Evolutionary conservation across 2,329 filamentous ascomycete species (phyloP), one percentile per base, ranked within the genome.

Genomic region (Stromatinia cepivora): DNA sequence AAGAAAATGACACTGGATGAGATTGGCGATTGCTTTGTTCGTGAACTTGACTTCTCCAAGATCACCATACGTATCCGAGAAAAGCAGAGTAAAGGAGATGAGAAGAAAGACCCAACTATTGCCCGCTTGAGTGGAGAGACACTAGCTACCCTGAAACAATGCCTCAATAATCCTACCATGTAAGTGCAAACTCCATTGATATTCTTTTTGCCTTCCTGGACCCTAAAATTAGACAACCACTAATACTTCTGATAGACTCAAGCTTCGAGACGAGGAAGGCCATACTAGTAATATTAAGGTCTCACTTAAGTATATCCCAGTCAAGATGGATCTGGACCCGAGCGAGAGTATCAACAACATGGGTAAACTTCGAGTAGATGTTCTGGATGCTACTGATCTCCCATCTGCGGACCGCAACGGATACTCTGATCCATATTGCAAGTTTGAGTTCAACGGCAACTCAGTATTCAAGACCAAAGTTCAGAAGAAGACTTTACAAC

Each of bases 321-420:
- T 98, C 71, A 89, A 92, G 82, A 99, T 99, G 95, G 84, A 89
- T 69, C 90, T 99, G 62, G 93, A 99, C 77, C 92, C 95, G 0
- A 93, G 90, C 76, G 95, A 99, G 81, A 97, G 93, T 77, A 97
- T 99, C 84, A 98, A 97, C 87, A 99, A 99, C 81, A 97, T 97
- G 88, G 95, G 95, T 70, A 94, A 89, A 70, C 88, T 99, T 31
- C 92, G 94, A 28, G 92, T 99, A n/a, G 93, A 98, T 76, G 86
- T 99, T 25, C 83, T 98, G 50, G 93, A 97, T 79, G 95, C 90
- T 25, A 83, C 87, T 11, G 90, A 97, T 70, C 86, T 99, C n/a
- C 95, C 95, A 10, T 90, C 95, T 1, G 94, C 94, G 39, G 95
- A 99, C 77, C 90, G 93, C 46, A 99, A 99, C 78, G 95, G 95